Conservation (phyloP, 1,284 basidiomycete genomes). For the Coriolopsis trogii region DNA sequence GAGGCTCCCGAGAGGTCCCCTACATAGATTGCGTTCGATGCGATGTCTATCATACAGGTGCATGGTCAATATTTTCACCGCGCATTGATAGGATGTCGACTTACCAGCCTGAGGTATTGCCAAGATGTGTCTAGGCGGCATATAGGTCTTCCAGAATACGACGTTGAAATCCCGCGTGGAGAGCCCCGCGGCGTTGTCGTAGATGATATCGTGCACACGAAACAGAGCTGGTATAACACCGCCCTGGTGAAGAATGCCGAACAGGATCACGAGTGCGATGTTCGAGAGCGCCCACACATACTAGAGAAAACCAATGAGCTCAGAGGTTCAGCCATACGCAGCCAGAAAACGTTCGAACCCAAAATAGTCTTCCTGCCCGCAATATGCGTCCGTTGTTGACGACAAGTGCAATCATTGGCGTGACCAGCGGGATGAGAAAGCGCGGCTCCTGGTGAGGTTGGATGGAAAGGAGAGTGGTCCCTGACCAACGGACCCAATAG, state of each 20-base stretch:
- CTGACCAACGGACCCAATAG: slow-evolving; percentile 33
- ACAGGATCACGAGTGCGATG: slow-evolving; percentile 32
- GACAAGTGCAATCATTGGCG: slow-evolving; percentile 36
- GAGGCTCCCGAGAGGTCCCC: slow-evolving; percentile 34
- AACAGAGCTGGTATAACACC: slow-evolving; percentile 44
- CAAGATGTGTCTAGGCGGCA: slow-evolving; percentile 42
- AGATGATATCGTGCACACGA: slow-evolving; percentile 33
- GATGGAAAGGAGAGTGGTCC: slow-evolving; percentile 36
- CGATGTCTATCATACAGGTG: slow-evolving; percentile 18
- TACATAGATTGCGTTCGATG: slow-evolving; percentile 14
- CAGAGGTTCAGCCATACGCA: not conserved
- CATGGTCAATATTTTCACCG: not conserved
- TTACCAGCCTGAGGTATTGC: slow-evolving; percentile 32
- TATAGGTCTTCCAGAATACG: slow-evolving; percentile 47
- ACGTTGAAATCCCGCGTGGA: slow-evolving; percentile 17
- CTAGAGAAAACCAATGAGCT: slow-evolving; percentile 22
- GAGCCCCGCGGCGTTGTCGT: not conserved
- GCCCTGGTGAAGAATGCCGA: slow-evolving; percentile 45
- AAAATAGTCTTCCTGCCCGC: slow-evolving; percentile 35
- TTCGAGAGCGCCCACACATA: slow-evolving; percentile 37
- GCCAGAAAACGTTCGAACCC: slow-evolving; percentile 30
- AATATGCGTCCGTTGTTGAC: slow-evolving; percentile 30
- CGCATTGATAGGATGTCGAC: not conserved
- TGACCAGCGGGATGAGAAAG: slow-evolving; percentile 42
- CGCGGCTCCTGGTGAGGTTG: slow-evolving; percentile 46